phyloP scores from a whole-genome alignment of 2,329 filamentous ascomycete genomes.

The Arthrobotrys sphaeroides region DNA sequence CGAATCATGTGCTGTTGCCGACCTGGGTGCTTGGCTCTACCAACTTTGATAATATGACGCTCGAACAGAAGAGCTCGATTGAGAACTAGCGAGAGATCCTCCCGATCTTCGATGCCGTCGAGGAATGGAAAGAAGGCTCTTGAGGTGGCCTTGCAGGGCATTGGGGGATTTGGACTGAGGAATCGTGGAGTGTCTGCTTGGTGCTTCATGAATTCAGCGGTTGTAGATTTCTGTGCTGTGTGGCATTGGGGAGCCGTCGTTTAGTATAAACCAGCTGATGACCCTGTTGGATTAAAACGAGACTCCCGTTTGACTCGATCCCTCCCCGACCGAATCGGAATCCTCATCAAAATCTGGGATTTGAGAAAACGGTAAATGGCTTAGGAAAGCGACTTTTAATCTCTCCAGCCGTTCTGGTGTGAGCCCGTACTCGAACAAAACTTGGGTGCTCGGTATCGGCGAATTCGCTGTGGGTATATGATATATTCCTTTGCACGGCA shows the following conservation, averaged over 20 bases:
- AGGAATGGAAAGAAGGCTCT: slow-evolving; percentile 32
- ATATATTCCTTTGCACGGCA: slow-evolving; percentile 35
- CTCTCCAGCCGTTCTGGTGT: slow-evolving; percentile 19
- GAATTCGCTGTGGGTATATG: slow-evolving; percentile 22
- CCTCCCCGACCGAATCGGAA: background rate
- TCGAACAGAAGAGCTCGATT: slow-evolving; percentile 14
- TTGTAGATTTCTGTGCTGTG: too few relatives aligned
- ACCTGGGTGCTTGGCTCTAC: background rate
- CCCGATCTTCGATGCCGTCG: background rate
- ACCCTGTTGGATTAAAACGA: too few relatives aligned
- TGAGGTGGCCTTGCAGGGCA: slow-evolving; percentile 34
- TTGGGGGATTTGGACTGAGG: too few relatives aligned
- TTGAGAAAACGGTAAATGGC: slow-evolving; percentile 1
- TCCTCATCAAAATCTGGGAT: slow-evolving; percentile 2
- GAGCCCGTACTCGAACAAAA: slow-evolving; percentile 24
- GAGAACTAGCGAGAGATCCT: slow-evolving; percentile 6
- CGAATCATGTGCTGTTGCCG: background rate
- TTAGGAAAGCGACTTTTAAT: slow-evolving; percentile 9
- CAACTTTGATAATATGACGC: slow-evolving; percentile 14
- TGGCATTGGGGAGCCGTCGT: too few relatives aligned
- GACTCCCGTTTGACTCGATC: too few relatives aligned
- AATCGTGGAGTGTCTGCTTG: too few relatives aligned
- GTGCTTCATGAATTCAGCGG: too few relatives aligned
- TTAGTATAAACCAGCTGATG: too few relatives aligned
- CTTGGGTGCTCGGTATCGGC: slow-evolving; percentile 4